phyloP scores from a whole-genome alignment of 495 filamentous ascomycete species.

The Lasiosphaeriaceae sp. region DNA sequence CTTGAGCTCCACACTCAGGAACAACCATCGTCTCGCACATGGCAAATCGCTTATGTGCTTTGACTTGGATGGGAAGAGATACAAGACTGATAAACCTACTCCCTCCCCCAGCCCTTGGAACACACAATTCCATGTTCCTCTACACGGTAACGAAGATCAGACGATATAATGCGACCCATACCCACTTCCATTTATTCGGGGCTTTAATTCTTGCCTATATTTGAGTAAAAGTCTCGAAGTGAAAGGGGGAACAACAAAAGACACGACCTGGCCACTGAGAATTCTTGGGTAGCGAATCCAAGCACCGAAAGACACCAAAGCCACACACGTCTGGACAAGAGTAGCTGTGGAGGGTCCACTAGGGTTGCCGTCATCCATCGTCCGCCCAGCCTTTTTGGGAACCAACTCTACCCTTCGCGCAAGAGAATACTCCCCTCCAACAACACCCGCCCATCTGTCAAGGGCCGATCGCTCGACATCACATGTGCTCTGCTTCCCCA shows the following conservation, averaged over 20 bases:
- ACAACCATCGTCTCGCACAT: slow-evolving; percentile 47
- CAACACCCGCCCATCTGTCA: slow-evolving; percentile 18
- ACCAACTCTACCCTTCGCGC: slow-evolving; percentile 17
- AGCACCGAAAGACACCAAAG: slow-evolving; percentile 1
- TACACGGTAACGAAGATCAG: slow-evolving; percentile 43
- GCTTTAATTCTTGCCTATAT: slow-evolving; percentile 29
- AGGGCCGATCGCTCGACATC: slow-evolving; percentile 22
- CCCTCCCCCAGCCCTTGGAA: slow-evolving; percentile 21
- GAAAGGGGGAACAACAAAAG: slow-evolving; percentile 20
- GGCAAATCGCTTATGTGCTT: slow-evolving; percentile 46
- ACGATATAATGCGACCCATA: slow-evolving; percentile 47
- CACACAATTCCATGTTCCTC: slow-evolving; percentile 15
- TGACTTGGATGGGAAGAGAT: slow-evolving; percentile 37
- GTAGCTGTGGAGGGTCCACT: slow-evolving; percentile 28
- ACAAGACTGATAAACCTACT: slow-evolving; percentile 39
- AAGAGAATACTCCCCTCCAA: slow-evolving; percentile 5
- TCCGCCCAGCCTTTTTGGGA: slow-evolving; percentile 28
- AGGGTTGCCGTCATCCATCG: slow-evolving; percentile 21
- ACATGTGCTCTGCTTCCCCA: slow-evolving; percentile 35
- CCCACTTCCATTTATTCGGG: slow-evolving; percentile 31
- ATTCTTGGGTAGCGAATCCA: slow-evolving; percentile 3
- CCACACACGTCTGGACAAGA: slow-evolving; percentile 25
- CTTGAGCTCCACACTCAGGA: slow-evolving; percentile 44
- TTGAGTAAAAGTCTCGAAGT: slow-evolving; percentile 25
- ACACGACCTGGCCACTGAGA: slow-evolving; percentile 6